phyloP scores from a whole-genome alignment of 2,329 filamentous ascomycete species.

The Phyllosticta citribraziliensis region DNA sequence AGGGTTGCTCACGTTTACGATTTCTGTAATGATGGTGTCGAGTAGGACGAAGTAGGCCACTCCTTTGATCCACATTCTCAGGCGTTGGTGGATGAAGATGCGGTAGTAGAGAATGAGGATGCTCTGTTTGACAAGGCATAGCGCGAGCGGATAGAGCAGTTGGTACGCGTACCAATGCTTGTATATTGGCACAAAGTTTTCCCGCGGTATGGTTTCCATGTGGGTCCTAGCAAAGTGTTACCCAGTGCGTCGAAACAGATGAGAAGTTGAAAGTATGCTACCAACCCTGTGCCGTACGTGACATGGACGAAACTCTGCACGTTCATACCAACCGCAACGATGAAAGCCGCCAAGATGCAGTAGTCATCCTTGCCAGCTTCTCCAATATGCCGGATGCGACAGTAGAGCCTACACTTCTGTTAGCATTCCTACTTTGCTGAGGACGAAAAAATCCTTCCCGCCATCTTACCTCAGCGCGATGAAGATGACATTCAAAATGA shows the following conservation, averaged over 20 bases:
- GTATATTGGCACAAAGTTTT: constrained; percentile 14
- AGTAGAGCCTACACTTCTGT: constrained; percentile 8
- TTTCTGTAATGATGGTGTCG: constrained; percentile 12
- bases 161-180: constrained; percentile 21
- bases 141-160: constrained; percentile 16
- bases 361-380: constrained; percentile 16
- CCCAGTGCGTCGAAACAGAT: background rate
- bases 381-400: constrained; percentile 10
- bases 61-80: constrained; percentile 11
- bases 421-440: background rate
- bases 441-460: too few species aligned
- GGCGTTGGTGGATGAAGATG: constrained; percentile 14
- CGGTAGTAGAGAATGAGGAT: constrained; percentile 18
- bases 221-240: constrained; percentile 10
- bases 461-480: constrained; percentile 10
- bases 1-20: constrained; percentile 13
- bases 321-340: constrained; percentile 10
- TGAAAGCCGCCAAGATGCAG: constrained; percentile 13
- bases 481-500: constrained; percentile 12
- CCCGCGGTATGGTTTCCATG: constrained; percentile 11
- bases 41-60: constrained; percentile 11
- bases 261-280: background rate
- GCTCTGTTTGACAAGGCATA: constrained; percentile 18
- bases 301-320: constrained; percentile 12
- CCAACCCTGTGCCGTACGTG: constrained; percentile 13